phyloP scores from a whole-genome alignment of 768 basidiomycete genomes.

The Amanita fuliginea region DNA sequence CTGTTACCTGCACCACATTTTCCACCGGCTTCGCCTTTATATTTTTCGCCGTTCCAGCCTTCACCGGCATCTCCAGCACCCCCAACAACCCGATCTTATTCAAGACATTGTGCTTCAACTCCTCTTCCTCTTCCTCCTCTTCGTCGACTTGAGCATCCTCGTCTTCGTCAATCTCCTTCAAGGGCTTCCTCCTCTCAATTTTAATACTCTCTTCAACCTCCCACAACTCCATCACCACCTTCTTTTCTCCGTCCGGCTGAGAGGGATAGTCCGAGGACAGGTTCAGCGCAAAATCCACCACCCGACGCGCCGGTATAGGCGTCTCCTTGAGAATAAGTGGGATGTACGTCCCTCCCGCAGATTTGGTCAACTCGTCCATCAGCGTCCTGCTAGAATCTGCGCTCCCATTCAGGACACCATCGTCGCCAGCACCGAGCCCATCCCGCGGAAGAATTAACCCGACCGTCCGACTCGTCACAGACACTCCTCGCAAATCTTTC shows the following conservation, averaged over 20 bases:
- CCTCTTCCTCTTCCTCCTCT: constrained; percentile 35
- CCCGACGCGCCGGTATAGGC: constrained; percentile 54
- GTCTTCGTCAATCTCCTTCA: constrained; percentile 16
- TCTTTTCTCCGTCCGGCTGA: constrained; percentile 20
- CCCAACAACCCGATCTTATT: constrained; percentile 44
- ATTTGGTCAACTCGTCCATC: constrained; percentile 24
- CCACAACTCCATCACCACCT: constrained; percentile 65
- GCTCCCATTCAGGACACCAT: constrained; percentile 11
- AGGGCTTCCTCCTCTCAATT: constrained; percentile 43
- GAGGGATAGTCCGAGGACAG: constrained; percentile 24
- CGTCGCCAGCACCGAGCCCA: constrained; percentile 10
- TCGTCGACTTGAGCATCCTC: constrained; percentile 28
- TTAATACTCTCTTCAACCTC: constrained; percentile 62
- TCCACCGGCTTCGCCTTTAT: constrained; percentile 18
- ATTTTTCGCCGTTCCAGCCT: not conserved
- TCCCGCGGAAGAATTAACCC: constrained; percentile 50
- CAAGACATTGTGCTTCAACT: constrained; percentile 52
- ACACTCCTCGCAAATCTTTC: constrained; percentile 27
- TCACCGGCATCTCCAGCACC: constrained; percentile 9
- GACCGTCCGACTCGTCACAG: constrained; percentile 51
- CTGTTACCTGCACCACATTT: constrained; percentile 29
- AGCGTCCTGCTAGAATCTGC: constrained; percentile 13
- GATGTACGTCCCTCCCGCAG: constrained; percentile 48
- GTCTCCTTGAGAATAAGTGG: constrained; percentile 63
- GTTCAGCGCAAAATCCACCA: constrained; percentile 34